phyloP scores from a whole-genome alignment of 2,329 filamentous ascomycete species.

The Biscogniauxia mediterranea region DNA sequence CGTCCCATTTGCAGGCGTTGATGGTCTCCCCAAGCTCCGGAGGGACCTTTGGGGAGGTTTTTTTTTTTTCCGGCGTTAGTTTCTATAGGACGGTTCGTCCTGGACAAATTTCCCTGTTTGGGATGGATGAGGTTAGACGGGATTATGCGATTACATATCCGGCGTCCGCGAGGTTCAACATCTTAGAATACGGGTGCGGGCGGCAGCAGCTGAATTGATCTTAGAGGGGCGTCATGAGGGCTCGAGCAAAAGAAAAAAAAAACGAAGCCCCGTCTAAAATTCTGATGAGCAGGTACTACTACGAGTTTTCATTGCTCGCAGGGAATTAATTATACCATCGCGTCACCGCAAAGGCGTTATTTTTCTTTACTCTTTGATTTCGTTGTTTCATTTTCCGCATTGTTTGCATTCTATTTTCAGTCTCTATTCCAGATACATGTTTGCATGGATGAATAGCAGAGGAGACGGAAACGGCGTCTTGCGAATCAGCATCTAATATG shows the following conservation, averaged over 20 bases:
- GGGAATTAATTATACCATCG: slow-evolving; percentile 15
- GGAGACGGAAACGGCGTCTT: not conserved
- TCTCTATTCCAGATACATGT: slow-evolving; percentile 1
- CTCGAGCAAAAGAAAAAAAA: not conserved
- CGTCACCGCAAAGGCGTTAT: slow-evolving; percentile 18
- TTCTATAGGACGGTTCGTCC: not conserved
- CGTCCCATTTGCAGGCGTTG: not conserved
- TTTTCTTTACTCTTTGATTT: slow-evolving; percentile 9
- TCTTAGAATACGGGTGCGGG: not conserved
- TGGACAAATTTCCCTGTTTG: not conserved
- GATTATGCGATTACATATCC: not conserved
- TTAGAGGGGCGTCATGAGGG: not conserved
- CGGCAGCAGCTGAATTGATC: not conserved
- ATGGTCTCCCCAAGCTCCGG: not conserved
- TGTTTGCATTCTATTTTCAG: not conserved
- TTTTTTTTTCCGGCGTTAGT: not conserved
- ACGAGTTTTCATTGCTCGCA: slow-evolving; percentile 1
- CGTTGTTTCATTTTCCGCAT: not conserved
- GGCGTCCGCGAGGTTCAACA: not conserved
- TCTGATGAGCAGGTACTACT: not conserved
- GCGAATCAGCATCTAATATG: not conserved
- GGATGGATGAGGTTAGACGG: not conserved
- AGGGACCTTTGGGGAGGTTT: not conserved
- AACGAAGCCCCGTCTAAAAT: not conserved
- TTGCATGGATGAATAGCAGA: not conserved